Evolutionary conservation across 2,329 filamentous ascomycete genomes (phyloP).

Genomic region (Rasamsonia emersonii): DNA sequence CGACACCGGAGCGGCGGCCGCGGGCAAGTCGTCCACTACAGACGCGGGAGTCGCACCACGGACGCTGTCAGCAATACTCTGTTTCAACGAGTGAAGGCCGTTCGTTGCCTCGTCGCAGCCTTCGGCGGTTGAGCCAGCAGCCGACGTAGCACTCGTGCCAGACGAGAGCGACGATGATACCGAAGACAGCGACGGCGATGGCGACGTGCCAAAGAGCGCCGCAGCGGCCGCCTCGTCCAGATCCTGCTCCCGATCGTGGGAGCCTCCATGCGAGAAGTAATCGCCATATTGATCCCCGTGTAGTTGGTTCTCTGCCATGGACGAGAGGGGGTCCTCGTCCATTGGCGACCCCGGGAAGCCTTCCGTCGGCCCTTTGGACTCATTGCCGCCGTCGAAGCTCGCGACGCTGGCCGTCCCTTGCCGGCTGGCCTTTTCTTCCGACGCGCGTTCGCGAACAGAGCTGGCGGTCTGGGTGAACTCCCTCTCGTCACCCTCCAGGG

Average conservation of each 20-base stretch:
- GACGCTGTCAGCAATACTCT: slow-evolving; percentile 4
- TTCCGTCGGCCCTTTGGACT: slow-evolving; percentile 18
- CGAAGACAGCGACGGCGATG: slow-evolving; percentile 34
- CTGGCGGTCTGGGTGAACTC: slow-evolving; percentile 96
- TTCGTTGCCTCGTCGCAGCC: slow-evolving; percentile 7
- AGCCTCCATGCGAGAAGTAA: slow-evolving; percentile 25
- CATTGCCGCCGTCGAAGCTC: slow-evolving; percentile 10
- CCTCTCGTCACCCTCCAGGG: slow-evolving; percentile 86
- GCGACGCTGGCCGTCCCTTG: slow-evolving; percentile 30
- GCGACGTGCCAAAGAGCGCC: slow-evolving; percentile 33
- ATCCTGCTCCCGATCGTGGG: slow-evolving; percentile 19
- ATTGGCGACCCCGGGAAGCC: slow-evolving; percentile 22
- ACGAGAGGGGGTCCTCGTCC: slow-evolving; percentile 22
- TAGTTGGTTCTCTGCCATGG: slow-evolving; percentile 20
- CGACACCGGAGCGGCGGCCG: slow-evolving; percentile 20
- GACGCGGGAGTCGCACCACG: slow-evolving; percentile 4
- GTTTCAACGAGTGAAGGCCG: slow-evolving; percentile 5
- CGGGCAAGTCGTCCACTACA: slow-evolving; percentile 7
- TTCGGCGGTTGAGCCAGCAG: slow-evolving; percentile 22
- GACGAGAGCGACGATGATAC: slow-evolving; percentile 34
- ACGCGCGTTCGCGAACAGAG: slow-evolving; percentile 57
- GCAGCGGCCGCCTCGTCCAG: slow-evolving; percentile 25
- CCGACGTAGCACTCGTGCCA: slow-evolving; percentile 29
- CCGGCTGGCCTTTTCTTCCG: slow-evolving; percentile 26
- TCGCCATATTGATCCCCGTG: slow-evolving; percentile 24